Base-by-base conservation (phyloP, 805 yeast species). In the Saturnispora halmiae region DNA sequence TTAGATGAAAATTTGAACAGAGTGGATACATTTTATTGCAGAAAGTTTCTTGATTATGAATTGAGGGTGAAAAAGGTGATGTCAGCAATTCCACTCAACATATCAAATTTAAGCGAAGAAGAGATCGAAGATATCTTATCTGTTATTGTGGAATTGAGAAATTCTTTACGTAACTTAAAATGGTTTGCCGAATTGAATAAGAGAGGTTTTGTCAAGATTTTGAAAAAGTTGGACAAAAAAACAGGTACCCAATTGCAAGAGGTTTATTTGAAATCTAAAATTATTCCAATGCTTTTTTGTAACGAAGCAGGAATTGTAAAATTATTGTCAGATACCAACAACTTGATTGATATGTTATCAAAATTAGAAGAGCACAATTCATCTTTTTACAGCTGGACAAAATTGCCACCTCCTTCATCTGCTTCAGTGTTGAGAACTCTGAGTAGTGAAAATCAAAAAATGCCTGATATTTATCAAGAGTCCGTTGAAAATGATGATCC, bases 181-280 rank as follows among this genome's bases (percentile, higher is more conserved):
- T 90, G 96, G 95, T 88, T 75, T 58, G 94, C 94, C 19, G 96
- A 90, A 55, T 73, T 88, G 52, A 88, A 88, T 65, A 84, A 82
- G 55, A 77, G 94, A 46, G 97, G 95, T 0, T 83, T 87, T 51
- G 73, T 78, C 40, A 88, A 88, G 64, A 90, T 90, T 48, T 66
- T 90, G 54, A 88, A 88, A 64, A 88, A 88, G 54, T 68, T 88
- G 51, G 96, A 90, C 60, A 90, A 90, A 65, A 86, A 86, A 58
- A 66, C 73, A 21, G 82, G 82, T 6, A 73, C 82, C 0, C 58
- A 60, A 40, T 71, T 72, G 37, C 82, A 78, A 51, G 63, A 65
- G 20, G 58, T 67, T n/a, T 79, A 75, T 49, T 63, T 86, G 42
- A 59, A 70, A 22, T 72, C 90, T 1, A 75, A 90, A 51, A 76